Percentiles rank a stretch among this genome's conserved stretches.
Evolutionary conservation across 495 filamentous ascomycete species (phyloP).

Genomic region (Hypoxylon crocopeplum): DNA sequence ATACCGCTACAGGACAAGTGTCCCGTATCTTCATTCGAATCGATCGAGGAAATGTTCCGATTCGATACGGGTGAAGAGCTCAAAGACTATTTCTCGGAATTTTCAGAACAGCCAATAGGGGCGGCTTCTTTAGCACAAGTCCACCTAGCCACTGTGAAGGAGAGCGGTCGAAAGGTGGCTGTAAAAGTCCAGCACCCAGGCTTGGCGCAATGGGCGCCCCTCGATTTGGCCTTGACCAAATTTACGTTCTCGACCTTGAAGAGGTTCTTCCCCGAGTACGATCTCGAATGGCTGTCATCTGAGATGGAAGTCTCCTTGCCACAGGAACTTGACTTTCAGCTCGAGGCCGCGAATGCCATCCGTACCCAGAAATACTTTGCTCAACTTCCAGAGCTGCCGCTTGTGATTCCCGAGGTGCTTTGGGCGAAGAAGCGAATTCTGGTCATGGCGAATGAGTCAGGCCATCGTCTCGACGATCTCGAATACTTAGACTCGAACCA

Average conservation of each 20-base stretch:
- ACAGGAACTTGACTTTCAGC: constrained; percentile 87
- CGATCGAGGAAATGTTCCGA: constrained; percentile 84
- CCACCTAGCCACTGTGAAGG: constrained; percentile 84
- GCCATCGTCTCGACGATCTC: constrained; percentile 88
- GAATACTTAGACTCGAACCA: constrained; percentile 81
- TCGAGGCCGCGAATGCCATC: constrained; percentile 86
- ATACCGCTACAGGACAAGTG: constrained; percentile 96
- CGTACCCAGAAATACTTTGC: constrained; percentile 80
- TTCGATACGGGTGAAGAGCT: constrained; percentile 82
- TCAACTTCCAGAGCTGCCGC: constrained; percentile 68
- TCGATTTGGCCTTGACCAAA: constrained; percentile 85
- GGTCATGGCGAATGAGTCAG: constrained; percentile 94
- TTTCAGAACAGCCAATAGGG: constrained; percentile 80
- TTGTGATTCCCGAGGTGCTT: constrained; percentile 88
- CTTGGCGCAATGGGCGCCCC: constrained; percentile 87
- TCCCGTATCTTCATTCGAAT: constrained; percentile 89
- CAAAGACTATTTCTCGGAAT: constrained; percentile 82
- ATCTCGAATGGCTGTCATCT: constrained; percentile 91
- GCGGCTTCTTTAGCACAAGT: constrained; percentile 96
- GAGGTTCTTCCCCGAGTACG: constrained; percentile 95
- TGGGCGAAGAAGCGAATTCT: constrained; percentile 90
- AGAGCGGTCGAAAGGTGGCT: constrained; percentile 87
- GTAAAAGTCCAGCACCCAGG: constrained; percentile 97
- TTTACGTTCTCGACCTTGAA: constrained; percentile 92
- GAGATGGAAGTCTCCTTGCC: constrained; percentile 94